These are phyloP conservation scores for Suillus luteus DNA, from an alignment of 768 basidiomycete species.

Conservation along the genomic window DNA sequence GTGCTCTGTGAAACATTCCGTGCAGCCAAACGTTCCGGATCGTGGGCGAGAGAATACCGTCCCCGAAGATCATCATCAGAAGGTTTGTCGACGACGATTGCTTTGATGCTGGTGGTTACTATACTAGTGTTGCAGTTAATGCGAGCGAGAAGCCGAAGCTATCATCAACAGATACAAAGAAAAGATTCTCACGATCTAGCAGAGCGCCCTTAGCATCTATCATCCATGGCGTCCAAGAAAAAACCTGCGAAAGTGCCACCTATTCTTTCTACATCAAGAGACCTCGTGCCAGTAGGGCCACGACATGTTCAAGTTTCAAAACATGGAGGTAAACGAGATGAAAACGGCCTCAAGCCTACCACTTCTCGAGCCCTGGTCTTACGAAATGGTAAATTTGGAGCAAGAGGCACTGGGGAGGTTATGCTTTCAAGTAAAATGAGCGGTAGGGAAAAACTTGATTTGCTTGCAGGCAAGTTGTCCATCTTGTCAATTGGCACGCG, in stretches of 20 bases:
- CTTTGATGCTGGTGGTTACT: background rate
- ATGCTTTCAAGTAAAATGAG: constrained; percentile 58
- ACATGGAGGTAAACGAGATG: constrained; percentile 43
- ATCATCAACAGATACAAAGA: constrained; percentile 2
- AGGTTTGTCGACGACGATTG: background rate
- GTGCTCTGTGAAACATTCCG: background rate
- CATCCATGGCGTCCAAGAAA: constrained; percentile 27
- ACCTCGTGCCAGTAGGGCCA: constrained; percentile 58
- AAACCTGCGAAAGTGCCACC: constrained; percentile 25
- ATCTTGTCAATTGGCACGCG: background rate
- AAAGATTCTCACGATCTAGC: background rate
- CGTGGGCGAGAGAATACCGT: background rate
- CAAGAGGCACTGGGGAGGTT: constrained; percentile 70
- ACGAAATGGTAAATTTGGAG: constrained; percentile 74
- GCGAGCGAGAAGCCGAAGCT: background rate
- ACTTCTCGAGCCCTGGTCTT: constrained; percentile 74
- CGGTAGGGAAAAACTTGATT: constrained; percentile 79
- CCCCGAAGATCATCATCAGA: background rate
- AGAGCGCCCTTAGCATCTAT: background rate
- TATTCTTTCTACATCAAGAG: constrained; percentile 32
- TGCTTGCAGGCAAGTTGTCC: constrained; percentile 62
- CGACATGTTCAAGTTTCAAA: constrained; percentile 45
- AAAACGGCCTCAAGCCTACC: constrained; percentile 56
- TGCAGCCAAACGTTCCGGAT: background rate
- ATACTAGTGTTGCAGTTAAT: background rate